A percentile compares a stretch with the other conserved stretches of the same genome.
These are phyloP conservation scores for Amanita rubescens DNA, from an alignment of 768 basidiomycete species.

Conservation along the genomic window DNA sequence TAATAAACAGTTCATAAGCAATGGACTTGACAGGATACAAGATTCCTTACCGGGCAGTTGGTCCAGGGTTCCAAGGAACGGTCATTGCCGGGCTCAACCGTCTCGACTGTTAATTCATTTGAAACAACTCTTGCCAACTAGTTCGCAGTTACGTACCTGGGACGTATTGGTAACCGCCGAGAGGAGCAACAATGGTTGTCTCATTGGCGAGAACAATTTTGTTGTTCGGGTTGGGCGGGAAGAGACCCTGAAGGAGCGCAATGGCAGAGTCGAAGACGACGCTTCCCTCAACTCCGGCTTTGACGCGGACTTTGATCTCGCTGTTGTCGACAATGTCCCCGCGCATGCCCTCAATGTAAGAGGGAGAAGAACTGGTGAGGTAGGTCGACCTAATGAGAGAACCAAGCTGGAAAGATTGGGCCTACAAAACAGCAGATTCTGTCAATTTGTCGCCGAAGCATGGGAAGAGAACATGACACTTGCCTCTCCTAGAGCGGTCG, in stretches of 20 bases:
- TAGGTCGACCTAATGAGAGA: conserved; percentile 55
- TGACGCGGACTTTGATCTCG: conserved; percentile 70
- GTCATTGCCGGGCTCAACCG: conserved; percentile 80
- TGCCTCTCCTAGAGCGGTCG: conserved; percentile 72
- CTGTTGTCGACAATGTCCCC: conserved; percentile 64
- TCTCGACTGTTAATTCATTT: conserved; percentile 48
- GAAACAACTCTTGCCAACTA: conserved; percentile 3
- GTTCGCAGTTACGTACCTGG: conserved; percentile 39
- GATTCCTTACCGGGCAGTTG: conserved; percentile 36
- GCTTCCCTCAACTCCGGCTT: conserved; percentile 79
- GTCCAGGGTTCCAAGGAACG: conserved; percentile 80
- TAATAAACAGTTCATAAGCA: conserved; percentile 17
- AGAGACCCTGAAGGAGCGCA: conserved; percentile 79
- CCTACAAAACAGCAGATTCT: conserved; percentile 30
- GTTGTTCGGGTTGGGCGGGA: conserved; percentile 71
- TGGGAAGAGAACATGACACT: conserved; percentile 12
- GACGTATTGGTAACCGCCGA: conserved; percentile 82
- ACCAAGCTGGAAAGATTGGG: conserved; percentile 63
- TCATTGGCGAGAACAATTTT: conserved; percentile 76
- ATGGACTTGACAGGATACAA: background rate
- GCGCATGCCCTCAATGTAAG: conserved; percentile 60
- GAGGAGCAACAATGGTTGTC: conserved; percentile 60
- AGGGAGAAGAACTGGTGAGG: conserved; percentile 56
- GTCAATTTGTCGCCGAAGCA: background rate
- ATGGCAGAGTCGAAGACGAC: conserved; percentile 84